Conservation (phyloP, 768 basidiomycete species). For the Lentinula sp. region DNA sequence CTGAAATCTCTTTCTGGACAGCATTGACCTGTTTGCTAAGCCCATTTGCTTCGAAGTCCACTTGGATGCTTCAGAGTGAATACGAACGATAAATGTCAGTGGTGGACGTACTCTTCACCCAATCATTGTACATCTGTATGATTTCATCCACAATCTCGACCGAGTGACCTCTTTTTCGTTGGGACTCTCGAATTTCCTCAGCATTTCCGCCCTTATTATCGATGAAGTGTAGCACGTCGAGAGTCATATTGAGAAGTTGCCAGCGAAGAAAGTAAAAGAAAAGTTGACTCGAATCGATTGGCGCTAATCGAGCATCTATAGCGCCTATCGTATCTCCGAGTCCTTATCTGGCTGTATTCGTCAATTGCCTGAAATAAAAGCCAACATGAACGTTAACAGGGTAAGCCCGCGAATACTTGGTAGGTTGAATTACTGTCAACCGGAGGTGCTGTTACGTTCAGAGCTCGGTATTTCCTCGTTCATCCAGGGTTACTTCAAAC, state of each 20-base stretch:
- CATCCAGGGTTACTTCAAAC: no score
- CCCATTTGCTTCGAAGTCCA: conserved; percentile 79
- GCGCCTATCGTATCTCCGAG: background rate
- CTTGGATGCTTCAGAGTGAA: conserved; percentile 30
- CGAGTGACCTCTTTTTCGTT: conserved; percentile 82
- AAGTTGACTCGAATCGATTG: conserved; percentile 1
- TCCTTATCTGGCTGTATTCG: no score
- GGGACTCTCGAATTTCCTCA: conserved; percentile 84
- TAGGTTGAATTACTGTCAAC: no score
- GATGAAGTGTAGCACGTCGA: conserved; percentile 77
- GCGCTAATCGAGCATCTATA: background rate
- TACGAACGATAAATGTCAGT: conserved; percentile 1
- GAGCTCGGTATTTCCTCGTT: no score
- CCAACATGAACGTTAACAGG: no score
- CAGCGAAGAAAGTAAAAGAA: background rate
- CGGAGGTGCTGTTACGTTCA: no score
- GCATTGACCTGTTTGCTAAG: conserved; percentile 81
- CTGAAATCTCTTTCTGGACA: conserved; percentile 90
- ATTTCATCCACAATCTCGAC: conserved; percentile 94
- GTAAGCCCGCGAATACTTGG: no score
- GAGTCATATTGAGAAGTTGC: conserved; percentile 50
- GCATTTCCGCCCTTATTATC: conserved; percentile 91
- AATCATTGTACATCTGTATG: conserved; percentile 85
- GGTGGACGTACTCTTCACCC: conserved; percentile 80
- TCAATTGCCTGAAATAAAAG: no score